These are phyloP conservation scores for Kluyveromyces siamensis DNA, from an alignment of 805 yeast species.

Conservation along the genomic window DNA sequence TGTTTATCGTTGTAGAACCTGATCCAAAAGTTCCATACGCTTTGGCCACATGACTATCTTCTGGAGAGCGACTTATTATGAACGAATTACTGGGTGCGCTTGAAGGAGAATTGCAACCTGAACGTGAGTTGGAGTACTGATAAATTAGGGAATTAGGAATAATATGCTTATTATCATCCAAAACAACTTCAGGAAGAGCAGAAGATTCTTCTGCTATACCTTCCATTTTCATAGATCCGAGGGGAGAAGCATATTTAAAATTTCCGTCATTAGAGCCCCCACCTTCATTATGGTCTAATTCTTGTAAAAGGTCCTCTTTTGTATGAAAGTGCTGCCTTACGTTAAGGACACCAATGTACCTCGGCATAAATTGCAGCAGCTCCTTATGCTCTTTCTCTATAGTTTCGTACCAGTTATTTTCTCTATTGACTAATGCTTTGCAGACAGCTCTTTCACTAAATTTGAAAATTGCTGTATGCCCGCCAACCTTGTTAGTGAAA, in stretches of 20 bases:
- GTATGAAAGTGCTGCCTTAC: conserved; percentile 60
- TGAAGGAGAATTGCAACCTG: conserved; percentile 33
- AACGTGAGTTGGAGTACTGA: conserved; percentile 40
- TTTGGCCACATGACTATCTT: background rate
- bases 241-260: background rate
- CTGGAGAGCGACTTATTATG: conserved; percentile 7
- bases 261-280: conserved; percentile 10
- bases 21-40: conserved; percentile 9
- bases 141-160: conserved; percentile 74
- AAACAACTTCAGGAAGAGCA: conserved; percentile 65
- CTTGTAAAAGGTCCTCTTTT: conserved; percentile 16
- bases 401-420: conserved; percentile 84
- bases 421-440: conserved; percentile 84
- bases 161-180: conserved; percentile 87
- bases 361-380: conserved; percentile 79
- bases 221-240: conserved; percentile 2
- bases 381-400: conserved; percentile 73
- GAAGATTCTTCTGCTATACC: conserved; percentile 28
- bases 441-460: conserved; percentile 90
- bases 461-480: conserved; percentile 93
- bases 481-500: conserved; percentile 91
- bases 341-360: conserved; percentile 87
- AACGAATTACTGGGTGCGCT: conserved; percentile 25
- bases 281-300: conserved; percentile 8
- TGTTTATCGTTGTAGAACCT: conserved; percentile 56